These are phyloP conservation scores for Diutina ranongensis DNA, from an alignment of 1,139 yeast genomes.

Conservation along the genomic window DNA sequence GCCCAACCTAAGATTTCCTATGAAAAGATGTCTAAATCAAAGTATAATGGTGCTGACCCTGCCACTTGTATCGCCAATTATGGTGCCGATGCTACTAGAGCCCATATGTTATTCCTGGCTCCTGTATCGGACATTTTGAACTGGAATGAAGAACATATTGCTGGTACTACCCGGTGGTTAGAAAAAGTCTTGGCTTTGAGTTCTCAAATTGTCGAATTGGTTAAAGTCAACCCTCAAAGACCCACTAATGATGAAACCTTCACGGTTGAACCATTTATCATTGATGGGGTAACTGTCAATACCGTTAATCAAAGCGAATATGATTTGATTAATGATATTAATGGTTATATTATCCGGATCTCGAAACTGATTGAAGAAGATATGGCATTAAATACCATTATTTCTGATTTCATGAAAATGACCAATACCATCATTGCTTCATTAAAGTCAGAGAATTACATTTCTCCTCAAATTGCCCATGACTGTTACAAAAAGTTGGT, in stretches of 20 bases:
- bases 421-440: constrained; percentile 44
- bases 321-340: constrained; percentile 45
- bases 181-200: constrained; percentile 40
- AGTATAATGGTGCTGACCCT: constrained; percentile 91
- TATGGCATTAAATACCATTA: constrained; percentile 67
- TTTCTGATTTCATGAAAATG: constrained; percentile 83
- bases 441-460: constrained; percentile 16
- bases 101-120: constrained; percentile 89
- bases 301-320: constrained; percentile 18
- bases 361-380: constrained; percentile 48
- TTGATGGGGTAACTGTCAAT: not conserved
- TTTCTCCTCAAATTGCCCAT: constrained; percentile 18
- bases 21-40: constrained; percentile 96
- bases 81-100: constrained; percentile 93
- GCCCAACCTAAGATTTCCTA: constrained; percentile 41
- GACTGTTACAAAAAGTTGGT: constrained; percentile 44
- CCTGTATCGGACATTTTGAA: constrained; percentile 71
- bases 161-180: constrained; percentile 83
- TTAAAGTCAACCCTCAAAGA: not conserved
- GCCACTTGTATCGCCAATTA: constrained; percentile 59
- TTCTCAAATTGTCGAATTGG: constrained; percentile 6
- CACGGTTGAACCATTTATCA: not conserved
- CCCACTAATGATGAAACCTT: not conserved
- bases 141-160: constrained; percentile 86
- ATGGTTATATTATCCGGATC: constrained; percentile 36